Base-by-base conservation (phyloP, 2,329 filamentous ascomycete species). In the Leptographium flavum region DNA sequence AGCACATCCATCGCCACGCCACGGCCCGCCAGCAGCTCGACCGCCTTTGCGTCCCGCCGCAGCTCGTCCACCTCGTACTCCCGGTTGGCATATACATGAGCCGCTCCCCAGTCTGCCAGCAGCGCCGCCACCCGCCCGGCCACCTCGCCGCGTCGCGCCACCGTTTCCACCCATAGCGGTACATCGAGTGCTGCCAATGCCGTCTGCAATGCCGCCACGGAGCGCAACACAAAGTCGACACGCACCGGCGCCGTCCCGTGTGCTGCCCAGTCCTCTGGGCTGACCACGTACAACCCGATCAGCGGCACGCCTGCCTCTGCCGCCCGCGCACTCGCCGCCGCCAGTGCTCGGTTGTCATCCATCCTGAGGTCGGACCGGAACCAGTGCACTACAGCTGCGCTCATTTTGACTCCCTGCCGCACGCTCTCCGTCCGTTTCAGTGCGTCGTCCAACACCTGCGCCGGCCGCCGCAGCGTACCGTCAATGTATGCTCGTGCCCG, bases 51-150 rank as follows among this genome's bases (percentile, higher is more conserved):
- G 6, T 39, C 37, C 23, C 37, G 37, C n/a, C 35, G 35, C 87
- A 92, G 63, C 63, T 94, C 88, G 57, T 95, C 88, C 0, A 93
- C 86, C 59, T 94, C 88, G 55, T 94, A 94, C 58, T 94, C 87
- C 47, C 87, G 76, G 57, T 94, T 94, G 40, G 83, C 79, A 55
- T 79, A 93, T 3, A 94, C 52, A 55, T 92, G 83, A 41, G 70
- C 80, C 1, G 76, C 81, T 0, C 74, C 75, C 87, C 86, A 94
- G 49, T 76, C 65, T 27, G 75, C 65, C 58, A 83, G 74, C 35
- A 88, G 64, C 43, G 79, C 71, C 2, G 83, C 53, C 10, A 94
- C 67, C 4, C 78, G 68, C 1, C 59, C 60, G 0, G 79, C 73
- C 0, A 92, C 68, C 1, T 69, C 61, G 50, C 70, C 80, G 30